These are phyloP conservation scores for Phytophthora brassicae DNA, from an alignment of 352 stramenopile genomes.

Conservation along the genomic window DNA sequence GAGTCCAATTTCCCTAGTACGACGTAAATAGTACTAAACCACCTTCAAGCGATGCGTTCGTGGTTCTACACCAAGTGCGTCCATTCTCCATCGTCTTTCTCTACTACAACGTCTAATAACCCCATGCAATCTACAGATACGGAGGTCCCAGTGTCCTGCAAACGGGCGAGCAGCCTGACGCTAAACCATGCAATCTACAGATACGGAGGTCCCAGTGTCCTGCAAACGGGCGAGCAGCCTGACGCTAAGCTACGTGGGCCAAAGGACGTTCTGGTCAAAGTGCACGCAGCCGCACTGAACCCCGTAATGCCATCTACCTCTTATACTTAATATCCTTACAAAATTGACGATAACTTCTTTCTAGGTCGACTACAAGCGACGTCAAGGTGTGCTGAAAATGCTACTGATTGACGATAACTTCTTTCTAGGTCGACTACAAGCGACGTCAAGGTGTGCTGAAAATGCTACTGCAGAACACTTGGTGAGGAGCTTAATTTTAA, in stretches of 20 bases:
- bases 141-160: slow-evolving; percentile 64
- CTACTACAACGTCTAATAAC: slow-evolving; percentile 4
- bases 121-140: slow-evolving; percentile 33
- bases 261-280: slow-evolving; percentile 64
- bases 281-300: slow-evolving; percentile 63
- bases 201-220: slow-evolving; percentile 58
- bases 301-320: no score
- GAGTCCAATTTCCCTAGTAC: slow-evolving; percentile 14
- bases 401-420: slow-evolving; percentile 23
- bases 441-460: slow-evolving; percentile 71
- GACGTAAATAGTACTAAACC: not conserved
- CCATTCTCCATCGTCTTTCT: not conserved
- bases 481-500: slow-evolving; percentile 12
- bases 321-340: no score
- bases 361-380: slow-evolving; percentile 84
- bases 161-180: slow-evolving; percentile 51
- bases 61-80: slow-evolving; percentile 77
- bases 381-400: slow-evolving; percentile 70
- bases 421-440: slow-evolving; percentile 80
- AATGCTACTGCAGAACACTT: slow-evolving; percentile 48
- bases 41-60: slow-evolving; percentile 50
- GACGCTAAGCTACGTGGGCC: slow-evolving; percentile 49
- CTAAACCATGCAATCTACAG: slow-evolving; percentile 39
- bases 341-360: not conserved
- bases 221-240: slow-evolving; percentile 61